Conservation (phyloP, 768 basidiomycete species). For the Boletus rex-veris region DNA sequence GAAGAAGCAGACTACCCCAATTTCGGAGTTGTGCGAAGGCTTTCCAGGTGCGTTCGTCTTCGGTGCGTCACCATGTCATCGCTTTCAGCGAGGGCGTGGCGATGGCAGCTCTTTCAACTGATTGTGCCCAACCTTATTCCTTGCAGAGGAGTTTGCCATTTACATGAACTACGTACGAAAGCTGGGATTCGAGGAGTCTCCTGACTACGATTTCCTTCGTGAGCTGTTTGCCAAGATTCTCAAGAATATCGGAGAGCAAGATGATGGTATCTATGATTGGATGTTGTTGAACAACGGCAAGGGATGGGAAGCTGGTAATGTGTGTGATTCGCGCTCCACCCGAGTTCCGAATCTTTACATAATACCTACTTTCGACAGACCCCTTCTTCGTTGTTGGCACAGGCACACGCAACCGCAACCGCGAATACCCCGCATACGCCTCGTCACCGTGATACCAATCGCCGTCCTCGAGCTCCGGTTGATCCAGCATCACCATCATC, state of each 20-base stretch:
- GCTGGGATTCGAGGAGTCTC: constrained; percentile 94
- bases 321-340: constrained; percentile 38
- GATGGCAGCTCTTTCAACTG: background rate
- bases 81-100: background rate
- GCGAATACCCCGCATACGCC: constrained; percentile 52
- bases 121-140: constrained; percentile 1
- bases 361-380: constrained; percentile 32
- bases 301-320: constrained; percentile 90
- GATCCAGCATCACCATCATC: constrained; percentile 54
- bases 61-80: background rate
- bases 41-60: constrained; percentile 68
- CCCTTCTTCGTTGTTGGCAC: constrained; percentile 41
- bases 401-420: constrained; percentile 56
- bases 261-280: constrained; percentile 96
- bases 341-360: background rate
- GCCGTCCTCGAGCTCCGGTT: constrained; percentile 44
- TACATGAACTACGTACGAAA: constrained; percentile 99
- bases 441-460: constrained; percentile 54
- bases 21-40: constrained; percentile 91
- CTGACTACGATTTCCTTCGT: constrained; percentile 96
- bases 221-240: constrained; percentile 92
- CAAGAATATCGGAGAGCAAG: constrained; percentile 80
- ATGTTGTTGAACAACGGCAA: constrained; percentile 92
- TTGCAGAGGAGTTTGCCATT: constrained; percentile 86
- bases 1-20: constrained; percentile 94